Conservation (phyloP, 805 yeast genomes). For the Metschnikowia matae region DNA sequence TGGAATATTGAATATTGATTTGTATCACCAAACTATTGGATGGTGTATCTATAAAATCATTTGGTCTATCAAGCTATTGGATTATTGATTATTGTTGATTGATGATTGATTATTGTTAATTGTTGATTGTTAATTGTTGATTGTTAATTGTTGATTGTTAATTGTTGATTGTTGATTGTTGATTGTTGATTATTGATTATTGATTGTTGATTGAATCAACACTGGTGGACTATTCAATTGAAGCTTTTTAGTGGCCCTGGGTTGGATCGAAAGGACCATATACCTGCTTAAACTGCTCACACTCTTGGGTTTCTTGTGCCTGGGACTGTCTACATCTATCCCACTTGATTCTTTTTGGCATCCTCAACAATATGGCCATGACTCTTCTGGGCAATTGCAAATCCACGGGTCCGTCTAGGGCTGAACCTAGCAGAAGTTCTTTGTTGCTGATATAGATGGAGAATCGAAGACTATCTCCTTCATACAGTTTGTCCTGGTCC, state of each 20-base stretch:
- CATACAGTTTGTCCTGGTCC: conserved; percentile 20
- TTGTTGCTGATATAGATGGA: conserved; percentile 9
- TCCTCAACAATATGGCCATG: conserved; percentile 56
- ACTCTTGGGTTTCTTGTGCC: conserved; percentile 60
- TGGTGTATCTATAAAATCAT: too few relatives aligned
- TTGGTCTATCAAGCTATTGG: too few relatives aligned
- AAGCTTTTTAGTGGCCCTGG: background rate
- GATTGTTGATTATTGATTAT: too few relatives aligned
- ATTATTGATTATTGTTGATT: too few relatives aligned
- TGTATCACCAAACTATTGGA: too few relatives aligned
- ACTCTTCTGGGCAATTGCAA: conserved; percentile 83
- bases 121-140: too few relatives aligned
- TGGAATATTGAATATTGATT: too few relatives aligned
- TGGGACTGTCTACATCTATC: conserved; percentile 65
- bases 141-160: too few relatives aligned
- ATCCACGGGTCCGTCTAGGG: conserved; percentile 45
- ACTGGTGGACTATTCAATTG: background rate
- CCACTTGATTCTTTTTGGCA: conserved; percentile 70
- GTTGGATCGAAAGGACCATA: conserved; percentile 56
- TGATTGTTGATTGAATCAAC: too few relatives aligned
- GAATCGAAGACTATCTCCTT: conserved; percentile 15
- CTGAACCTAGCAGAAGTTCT: conserved; percentile 3
- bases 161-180: too few relatives aligned
- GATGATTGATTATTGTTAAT: too few relatives aligned
- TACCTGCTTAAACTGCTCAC: conserved; percentile 54